Evolutionary conservation across 2,329 filamentous ascomycete genomes (phyloP).

Genomic region (Ophiostoma tasmaniense): DNA sequence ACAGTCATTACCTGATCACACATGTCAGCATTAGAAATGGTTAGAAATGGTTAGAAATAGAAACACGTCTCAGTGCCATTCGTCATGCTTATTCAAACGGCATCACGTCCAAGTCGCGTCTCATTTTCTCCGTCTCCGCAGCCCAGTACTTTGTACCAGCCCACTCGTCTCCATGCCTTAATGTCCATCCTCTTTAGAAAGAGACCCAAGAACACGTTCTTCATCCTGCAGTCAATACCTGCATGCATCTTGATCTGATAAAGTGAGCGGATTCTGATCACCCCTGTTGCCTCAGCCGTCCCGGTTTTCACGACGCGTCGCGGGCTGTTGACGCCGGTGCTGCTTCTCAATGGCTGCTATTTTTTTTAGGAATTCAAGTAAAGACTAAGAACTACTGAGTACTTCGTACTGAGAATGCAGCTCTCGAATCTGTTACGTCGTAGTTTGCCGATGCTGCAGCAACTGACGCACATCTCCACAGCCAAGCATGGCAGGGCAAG

Average conservation of each 20-base stretch:
- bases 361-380: background rate
- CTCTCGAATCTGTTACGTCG: background rate
- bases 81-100: background rate
- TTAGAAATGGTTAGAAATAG: background rate
- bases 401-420: background rate
- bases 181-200: no score
- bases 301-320: constrained; percentile 5
- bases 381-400: no score
- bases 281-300: background rate
- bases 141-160: background rate
- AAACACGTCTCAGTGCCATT: background rate
- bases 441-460: background rate
- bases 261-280: constrained; percentile 5
- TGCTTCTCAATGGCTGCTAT: background rate
- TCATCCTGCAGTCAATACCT: background rate
- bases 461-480: background rate
- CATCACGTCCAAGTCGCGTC: background rate
- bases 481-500: background rate
- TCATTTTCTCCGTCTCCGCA: background rate
- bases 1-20: no score
- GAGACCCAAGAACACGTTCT: background rate
- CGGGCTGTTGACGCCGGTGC: constrained; percentile 7
- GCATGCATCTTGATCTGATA: constrained; percentile 18
- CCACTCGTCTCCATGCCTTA: background rate
- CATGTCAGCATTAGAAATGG: background rate